Evolutionary conservation across 2,329 filamentous ascomycete genomes (phyloP), one percentile per base, ranked within the genome.

Genomic region (Aspergillus clavatus): DNA sequence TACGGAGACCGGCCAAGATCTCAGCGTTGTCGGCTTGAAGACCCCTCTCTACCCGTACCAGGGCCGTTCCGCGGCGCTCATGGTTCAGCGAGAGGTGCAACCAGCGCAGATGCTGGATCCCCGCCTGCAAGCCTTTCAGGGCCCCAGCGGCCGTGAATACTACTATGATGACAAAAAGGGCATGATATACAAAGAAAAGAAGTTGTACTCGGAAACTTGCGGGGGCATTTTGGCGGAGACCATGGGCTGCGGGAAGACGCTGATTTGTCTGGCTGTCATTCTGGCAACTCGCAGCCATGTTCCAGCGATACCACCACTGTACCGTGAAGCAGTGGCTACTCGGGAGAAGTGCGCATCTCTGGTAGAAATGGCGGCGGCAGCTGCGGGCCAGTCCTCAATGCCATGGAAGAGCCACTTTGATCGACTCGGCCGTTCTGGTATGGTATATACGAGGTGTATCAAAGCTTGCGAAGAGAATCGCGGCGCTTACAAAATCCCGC

Each of bases 221-320:
- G 89, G 90, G 26, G 91, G 70, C 2, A 71, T 74, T 21, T 63
- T 74, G 19, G 70, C 71, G 7, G 71, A 73, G 44, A 72, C 70
- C 12, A 75, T 75, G 72, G 77, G 77, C 23, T 70, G 73, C 38
- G 90, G 91, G 0, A 97, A 96, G 70, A 96, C 91, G 0, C 69
- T 96, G 21, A 95, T 96, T 8, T 91, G 86, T 52, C 70, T 97
- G 14, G 76, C 84, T 5, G 70, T 89, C 2, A 82, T 96, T 29
- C 72, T 94, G 21, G 83, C 88, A 2, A 95, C 88, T 0, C 82
- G 79, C 55, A 74, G 82, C 24, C 78, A 90, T 50, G 78, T 82
- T 8, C 79, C 87, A 4, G 69, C 74, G 14, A 78, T 85, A 3
- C 84, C 90, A 2, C 75, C 82, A 3, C 63, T 83, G 42, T 80